A percentile compares a stretch with the other conserved stretches of the same genome.
Evolutionary conservation across 1,139 yeast species (phyloP).

Genomic region (Lodderomyces jiufengensis): DNA sequence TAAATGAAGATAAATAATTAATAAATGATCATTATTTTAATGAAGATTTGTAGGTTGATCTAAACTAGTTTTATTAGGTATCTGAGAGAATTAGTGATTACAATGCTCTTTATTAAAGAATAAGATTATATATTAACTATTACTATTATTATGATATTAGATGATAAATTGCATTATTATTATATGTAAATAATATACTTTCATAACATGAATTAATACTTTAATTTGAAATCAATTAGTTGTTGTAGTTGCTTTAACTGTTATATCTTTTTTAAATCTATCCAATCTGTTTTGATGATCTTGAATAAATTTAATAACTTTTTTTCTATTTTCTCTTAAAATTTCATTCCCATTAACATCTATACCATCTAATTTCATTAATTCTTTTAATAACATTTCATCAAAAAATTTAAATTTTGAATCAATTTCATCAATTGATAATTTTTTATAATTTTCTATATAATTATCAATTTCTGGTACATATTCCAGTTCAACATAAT

Average conservation of each 20-base stretch:
- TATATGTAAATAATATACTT: too few species aligned
- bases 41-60: too few species aligned
- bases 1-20: not conserved
- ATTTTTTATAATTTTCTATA: conserved; percentile 28
- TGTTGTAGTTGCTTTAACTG: not conserved
- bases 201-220: too few species aligned
- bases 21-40: too few species aligned
- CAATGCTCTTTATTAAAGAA: too few species aligned
- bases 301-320: conserved; percentile 58
- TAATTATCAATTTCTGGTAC: conserved; percentile 45
- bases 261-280: conserved; percentile 40
- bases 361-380: conserved; percentile 63
- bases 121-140: too few species aligned
- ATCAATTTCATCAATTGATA: conserved; percentile 38
- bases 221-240: too few species aligned
- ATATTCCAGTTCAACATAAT: conserved; percentile 39
- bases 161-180: too few species aligned
- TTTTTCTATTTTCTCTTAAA: conserved; percentile 56
- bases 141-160: too few species aligned
- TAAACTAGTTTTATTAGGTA: too few species aligned
- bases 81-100: too few species aligned
- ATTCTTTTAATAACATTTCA: conserved; percentile 63
- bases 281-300: conserved; percentile 58
- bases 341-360: conserved; percentile 50
- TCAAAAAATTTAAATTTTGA: conserved; percentile 58